These are phyloP conservation scores for Talaromyces sp. DNA, from an alignment of 2,329 filamentous ascomycete species.

Conservation along the genomic window DNA sequence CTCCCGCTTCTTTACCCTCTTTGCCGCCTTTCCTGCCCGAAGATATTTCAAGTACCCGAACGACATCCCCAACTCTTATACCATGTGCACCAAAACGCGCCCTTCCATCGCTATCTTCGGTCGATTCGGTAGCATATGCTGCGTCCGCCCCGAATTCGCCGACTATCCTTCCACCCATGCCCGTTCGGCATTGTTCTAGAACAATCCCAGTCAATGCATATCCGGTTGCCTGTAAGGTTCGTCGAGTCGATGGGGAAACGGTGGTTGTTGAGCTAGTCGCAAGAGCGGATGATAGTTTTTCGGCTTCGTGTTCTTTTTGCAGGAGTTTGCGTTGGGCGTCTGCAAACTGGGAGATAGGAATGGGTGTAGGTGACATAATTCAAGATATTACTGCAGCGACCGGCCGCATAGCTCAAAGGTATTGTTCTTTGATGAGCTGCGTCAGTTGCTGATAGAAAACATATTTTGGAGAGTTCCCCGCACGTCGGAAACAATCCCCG, in stretches of 20 bases:
- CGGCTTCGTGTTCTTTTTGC: conserved; percentile 43
- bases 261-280: conserved; percentile 40
- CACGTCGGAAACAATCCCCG: conserved; percentile 14
- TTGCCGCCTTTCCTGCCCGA: conserved; percentile 29
- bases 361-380: conserved; percentile 21
- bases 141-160: conserved; percentile 72
- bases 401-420: conserved; percentile 10
- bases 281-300: conserved; percentile 43
- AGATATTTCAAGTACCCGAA: conserved; percentile 41
- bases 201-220: conserved; percentile 53
- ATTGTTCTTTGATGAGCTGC: neutral
- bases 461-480: conserved; percentile 11
- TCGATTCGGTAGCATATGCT: conserved; percentile 53
- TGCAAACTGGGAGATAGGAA: conserved; percentile 42
- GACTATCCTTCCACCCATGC: conserved; percentile 85
- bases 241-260: conserved; percentile 42
- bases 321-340: conserved; percentile 43
- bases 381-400: neutral
- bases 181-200: conserved; percentile 74
- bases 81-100: conserved; percentile 45
- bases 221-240: conserved; percentile 42
- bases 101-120: conserved; percentile 39
- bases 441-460: neutral
- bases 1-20: conserved; percentile 31
- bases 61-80: conserved; percentile 48